Evolutionary conservation across 116 monocot species (phyloP).

Genomic region (Cymodocea nodosa): DNA sequence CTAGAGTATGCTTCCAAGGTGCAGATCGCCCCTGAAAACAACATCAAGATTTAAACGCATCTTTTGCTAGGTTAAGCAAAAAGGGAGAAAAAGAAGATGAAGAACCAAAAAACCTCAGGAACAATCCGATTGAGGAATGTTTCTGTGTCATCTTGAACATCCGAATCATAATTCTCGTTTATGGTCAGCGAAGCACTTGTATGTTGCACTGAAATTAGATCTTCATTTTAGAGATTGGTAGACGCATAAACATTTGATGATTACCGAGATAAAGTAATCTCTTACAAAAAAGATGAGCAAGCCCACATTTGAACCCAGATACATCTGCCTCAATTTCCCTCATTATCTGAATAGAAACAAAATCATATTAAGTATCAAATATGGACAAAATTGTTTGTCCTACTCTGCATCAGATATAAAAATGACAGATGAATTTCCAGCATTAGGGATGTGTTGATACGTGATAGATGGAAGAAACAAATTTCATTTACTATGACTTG

Average conservation of each 20-base stretch:
- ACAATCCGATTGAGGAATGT: constrained; percentile 84
- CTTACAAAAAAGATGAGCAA: constrained; percentile 97
- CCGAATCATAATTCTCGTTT: constrained; percentile 96
- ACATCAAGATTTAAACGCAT: neutral
- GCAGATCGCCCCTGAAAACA: constrained; percentile 70
- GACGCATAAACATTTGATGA: neutral
- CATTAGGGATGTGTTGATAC: too few relatives aligned
- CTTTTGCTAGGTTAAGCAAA: neutral
- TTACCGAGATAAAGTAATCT: neutral
- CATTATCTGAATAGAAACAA: constrained; percentile 37
- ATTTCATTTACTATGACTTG: too few relatives aligned
- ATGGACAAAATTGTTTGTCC: neutral
- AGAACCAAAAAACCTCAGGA: constrained; percentile 52
- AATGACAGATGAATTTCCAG: too few relatives aligned
- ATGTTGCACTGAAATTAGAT: constrained; percentile 67
- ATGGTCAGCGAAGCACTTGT: constrained; percentile 98
- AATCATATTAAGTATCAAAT: neutral
- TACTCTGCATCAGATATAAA: too few relatives aligned
- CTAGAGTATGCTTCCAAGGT: constrained; percentile 94
- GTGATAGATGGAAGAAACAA: too few relatives aligned
- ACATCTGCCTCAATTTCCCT: constrained; percentile 74
- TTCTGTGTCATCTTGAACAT: constrained; percentile 95
- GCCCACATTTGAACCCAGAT: constrained; percentile 75
- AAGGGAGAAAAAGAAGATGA: neutral
- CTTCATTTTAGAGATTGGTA: neutral